Percentiles rank a stretch among this genome's conserved stretches.
phyloP scores from a whole-genome alignment of 352 stramenopile species.

The Phytophthora constricta region DNA sequence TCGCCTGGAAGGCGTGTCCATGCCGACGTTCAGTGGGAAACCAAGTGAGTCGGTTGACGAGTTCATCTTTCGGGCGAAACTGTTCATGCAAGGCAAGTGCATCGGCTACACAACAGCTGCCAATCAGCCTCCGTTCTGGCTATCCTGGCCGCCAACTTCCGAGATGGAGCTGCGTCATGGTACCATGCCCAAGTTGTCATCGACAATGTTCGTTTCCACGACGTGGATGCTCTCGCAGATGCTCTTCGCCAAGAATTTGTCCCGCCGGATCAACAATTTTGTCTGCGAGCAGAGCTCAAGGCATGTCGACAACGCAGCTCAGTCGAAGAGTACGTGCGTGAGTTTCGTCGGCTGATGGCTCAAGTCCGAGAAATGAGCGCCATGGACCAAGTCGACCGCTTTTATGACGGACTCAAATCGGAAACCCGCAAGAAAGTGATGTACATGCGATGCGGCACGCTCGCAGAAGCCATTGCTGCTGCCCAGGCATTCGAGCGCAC shows the following conservation, averaged over 20 bases:
- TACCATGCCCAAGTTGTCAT: constrained; percentile 6
- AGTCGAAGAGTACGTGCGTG: constrained; percentile 6
- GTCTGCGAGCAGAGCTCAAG: constrained; percentile 2
- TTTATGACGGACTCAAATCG: constrained; percentile 13
- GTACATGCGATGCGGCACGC: constrained; percentile 6
- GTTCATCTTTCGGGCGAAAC: constrained; percentile 14
- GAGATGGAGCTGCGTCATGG: constrained; percentile 6
- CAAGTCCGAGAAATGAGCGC: background rate
- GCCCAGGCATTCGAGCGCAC: background rate
- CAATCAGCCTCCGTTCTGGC: constrained; percentile 4
- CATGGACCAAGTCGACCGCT: constrained; percentile 4
- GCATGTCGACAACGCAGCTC: background rate
- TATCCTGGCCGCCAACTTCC: constrained; percentile 12
- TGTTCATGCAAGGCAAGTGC: constrained; percentile 16
- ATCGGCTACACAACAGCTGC: constrained; percentile 10
- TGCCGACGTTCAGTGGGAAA: constrained; percentile 2
- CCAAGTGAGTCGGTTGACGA: constrained; percentile 10
- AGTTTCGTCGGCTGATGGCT: constrained; percentile 5
- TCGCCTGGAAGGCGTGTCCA: constrained; percentile 9
- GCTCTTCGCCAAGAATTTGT: constrained; percentile 4
- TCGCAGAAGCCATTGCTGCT: background rate
- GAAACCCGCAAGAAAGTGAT: constrained; percentile 14
- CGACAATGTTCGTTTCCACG: background rate
- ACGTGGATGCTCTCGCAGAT: background rate
- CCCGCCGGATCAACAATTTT: constrained; percentile 8